Percentiles rank a stretch among this genome's conserved stretches.
Conservation (phyloP, 2,329 filamentous ascomycete genomes). For the Pestalotiopsis fici region DNA sequence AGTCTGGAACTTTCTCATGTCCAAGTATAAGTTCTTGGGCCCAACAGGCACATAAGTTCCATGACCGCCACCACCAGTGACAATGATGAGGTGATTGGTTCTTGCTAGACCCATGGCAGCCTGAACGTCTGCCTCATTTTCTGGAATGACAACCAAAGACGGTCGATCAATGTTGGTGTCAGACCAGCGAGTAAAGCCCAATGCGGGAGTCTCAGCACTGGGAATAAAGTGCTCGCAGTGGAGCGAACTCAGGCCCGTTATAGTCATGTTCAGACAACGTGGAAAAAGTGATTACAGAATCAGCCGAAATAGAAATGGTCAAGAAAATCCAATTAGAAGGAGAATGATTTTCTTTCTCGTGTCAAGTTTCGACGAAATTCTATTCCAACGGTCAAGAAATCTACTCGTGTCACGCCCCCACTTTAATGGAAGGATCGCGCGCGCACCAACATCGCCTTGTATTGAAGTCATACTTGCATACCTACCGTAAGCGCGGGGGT, state of each 20-base stretch:
- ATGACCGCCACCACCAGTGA: background rate
- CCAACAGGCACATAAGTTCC: background rate
- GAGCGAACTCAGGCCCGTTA: background rate
- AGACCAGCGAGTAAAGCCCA: background rate
- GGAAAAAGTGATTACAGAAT: too few species aligned
- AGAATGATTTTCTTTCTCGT: too few species aligned
- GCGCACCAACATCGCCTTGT: too few species aligned
- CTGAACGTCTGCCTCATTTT: background rate
- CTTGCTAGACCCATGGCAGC: background rate
- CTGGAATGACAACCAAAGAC: background rate
- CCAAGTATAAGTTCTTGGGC: background rate
- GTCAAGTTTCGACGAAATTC: too few species aligned
- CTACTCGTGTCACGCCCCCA: too few species aligned
- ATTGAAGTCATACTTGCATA: too few species aligned
- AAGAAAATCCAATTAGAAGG: too few species aligned
- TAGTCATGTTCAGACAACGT: background rate
- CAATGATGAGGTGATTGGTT: background rate
- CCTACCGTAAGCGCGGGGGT: too few species aligned
- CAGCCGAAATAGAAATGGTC: too few species aligned
- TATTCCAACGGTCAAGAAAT: too few species aligned
- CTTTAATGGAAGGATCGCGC: too few species aligned
- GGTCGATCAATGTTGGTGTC: background rate
- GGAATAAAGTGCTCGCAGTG: constrained; percentile 1
- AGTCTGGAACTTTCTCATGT: background rate
- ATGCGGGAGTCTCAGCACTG: background rate